Base-by-base conservation (phyloP, 768 basidiomycete genomes). In the Tylopilus vinaceipallidus region DNA sequence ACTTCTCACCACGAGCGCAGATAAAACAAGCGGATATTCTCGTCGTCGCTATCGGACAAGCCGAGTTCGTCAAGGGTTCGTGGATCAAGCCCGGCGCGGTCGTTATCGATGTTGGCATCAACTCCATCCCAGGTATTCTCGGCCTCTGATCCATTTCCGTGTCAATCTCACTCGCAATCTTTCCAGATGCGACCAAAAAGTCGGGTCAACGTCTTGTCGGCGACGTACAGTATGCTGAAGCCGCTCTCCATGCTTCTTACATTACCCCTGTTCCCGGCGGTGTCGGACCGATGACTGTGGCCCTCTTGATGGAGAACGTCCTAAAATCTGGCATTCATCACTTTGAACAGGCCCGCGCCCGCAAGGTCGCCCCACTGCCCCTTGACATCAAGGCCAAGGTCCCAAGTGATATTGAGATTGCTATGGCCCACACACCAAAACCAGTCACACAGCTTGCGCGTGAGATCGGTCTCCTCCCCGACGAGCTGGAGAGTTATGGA, bases 271-370 rank as follows among this genome's bases (percentile, higher is more conserved):
- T 99, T 22, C 97, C 97, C 0, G 97, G 97, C 68, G 97, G 97
- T 49, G 97, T 99, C 45, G 97, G 97, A 12, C 97, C 97, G n/a
- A 97, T 98, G 95, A 99, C 97, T 13, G 97, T 99, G 50, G 97
- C 97, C 19, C 79, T 98, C 75, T 83, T 99, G 55, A 98, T 99
- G 95, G 80, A 84, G 63, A 99, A 98, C 71, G 95, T 95, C 2
- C 73, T 92, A 57, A 74, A 78, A 55, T 87, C 92, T 41, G 94
- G 95, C 20, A 80, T 89, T 67, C 83, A 90, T 44, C 77, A 83
- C 43, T 94, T 88, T 79, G 81, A 88, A 56, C 75, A 81, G 43
- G 71, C 80, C 37, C 80, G 84, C 41, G 66, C 77, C 12, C 79
- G 83, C 49, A 85, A 83, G 62, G 70, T 94, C 67, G 84, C 79